These are phyloP conservation scores for Maudiozyma pseudohumilis DNA, from an alignment of 805 yeast genomes.

Conservation along the genomic window DNA sequence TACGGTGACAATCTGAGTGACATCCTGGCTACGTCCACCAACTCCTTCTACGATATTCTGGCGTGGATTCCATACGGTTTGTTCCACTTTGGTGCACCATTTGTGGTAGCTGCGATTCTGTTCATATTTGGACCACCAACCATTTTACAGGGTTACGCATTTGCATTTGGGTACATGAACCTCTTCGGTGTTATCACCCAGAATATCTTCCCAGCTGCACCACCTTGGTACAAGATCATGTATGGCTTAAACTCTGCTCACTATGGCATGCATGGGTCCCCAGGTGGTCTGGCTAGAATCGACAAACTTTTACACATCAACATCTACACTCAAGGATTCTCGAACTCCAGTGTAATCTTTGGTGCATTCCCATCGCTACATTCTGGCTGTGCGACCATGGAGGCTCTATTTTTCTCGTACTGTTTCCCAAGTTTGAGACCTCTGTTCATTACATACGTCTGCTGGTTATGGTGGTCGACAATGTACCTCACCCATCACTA, in stretches of 20 bases:
- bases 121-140: constrained; percentile 91
- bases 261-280: constrained; percentile 84
- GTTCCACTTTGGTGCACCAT: constrained; percentile 83
- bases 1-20: constrained; percentile 87
- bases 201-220: constrained; percentile 83
- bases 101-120: constrained; percentile 66
- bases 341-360: constrained; percentile 83
- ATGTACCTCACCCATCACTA: constrained; percentile 97
- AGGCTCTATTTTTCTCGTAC: constrained; percentile 75
- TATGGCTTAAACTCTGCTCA: constrained; percentile 86
- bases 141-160: constrained; percentile 69
- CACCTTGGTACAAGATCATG: constrained; percentile 89
- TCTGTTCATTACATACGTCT: constrained; percentile 65
- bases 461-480: constrained; percentile 97
- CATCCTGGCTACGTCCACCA: constrained; percentile 65
- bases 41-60: constrained; percentile 57
- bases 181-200: constrained; percentile 76
- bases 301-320: constrained; percentile 71
- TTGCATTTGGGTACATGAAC: constrained; percentile 94
- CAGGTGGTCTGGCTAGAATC: constrained; percentile 89
- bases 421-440: constrained; percentile 65
- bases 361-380: constrained; percentile 88
- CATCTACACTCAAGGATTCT: constrained; percentile 72
- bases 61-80: constrained; percentile 97
- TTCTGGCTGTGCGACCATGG: constrained; percentile 91